Evolutionary conservation across 1,139 yeast genomes (phyloP).

Genomic region (Candida sp.): DNA sequence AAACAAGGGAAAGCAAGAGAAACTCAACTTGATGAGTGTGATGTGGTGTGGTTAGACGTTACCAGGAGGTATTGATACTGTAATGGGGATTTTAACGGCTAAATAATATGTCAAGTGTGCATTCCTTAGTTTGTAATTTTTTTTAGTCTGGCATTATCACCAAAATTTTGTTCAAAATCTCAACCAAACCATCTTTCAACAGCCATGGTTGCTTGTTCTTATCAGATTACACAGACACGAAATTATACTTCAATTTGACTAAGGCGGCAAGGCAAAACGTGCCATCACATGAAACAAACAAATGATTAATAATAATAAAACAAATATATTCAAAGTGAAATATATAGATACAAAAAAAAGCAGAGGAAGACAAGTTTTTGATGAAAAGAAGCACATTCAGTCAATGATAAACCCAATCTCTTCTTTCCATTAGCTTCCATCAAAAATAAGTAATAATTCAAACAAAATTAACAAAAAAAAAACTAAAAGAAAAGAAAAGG

Average conservation of each 20-base stretch:
- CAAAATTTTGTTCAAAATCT: neutral
- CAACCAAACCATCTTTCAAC: neutral
- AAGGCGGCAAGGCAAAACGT: too few relatives aligned
- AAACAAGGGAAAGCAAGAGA: too few relatives aligned
- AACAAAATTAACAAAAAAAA: constrained; percentile 1
- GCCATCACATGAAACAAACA: too few relatives aligned
- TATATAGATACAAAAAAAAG: neutral
- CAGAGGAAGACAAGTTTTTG: neutral
- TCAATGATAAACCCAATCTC: neutral
- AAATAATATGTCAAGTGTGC: neutral
- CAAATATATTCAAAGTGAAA: neutral
- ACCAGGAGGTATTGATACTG: constrained; percentile 47
- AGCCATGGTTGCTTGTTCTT: neutral
- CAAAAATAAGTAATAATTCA: constrained; percentile 1
- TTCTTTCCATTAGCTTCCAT: too few relatives aligned
- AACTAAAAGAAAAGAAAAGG: neutral
- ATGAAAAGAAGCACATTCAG: too few relatives aligned
- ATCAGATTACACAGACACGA: neutral
- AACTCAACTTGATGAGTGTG: too few relatives aligned
- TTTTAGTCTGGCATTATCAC: neutral
- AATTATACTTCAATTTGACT: too few relatives aligned
- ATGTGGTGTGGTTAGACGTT: constrained; percentile 35
- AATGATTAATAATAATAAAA: too few relatives aligned
- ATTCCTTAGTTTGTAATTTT: neutral
- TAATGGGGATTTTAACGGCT: neutral